Percentiles rank a stretch among this genome's conserved stretches.
Conservation (phyloP, 345 rosid genomes). For the Syzygium grande region DNA sequence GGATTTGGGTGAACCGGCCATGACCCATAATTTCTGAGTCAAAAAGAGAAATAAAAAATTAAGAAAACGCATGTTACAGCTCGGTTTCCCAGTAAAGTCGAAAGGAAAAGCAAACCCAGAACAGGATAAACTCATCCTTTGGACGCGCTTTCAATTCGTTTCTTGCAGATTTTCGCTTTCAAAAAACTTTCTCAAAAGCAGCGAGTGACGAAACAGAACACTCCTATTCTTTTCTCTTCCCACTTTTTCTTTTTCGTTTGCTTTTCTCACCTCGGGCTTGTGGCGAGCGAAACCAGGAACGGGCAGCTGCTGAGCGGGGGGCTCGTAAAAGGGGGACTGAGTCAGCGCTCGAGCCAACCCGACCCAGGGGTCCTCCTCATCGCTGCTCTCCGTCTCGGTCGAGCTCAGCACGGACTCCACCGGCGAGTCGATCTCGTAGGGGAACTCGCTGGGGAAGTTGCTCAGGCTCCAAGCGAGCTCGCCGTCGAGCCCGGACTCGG, state of each 20-base stretch:
- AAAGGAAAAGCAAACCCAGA: not conserved
- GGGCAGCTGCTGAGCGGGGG: slow-evolving; percentile 24
- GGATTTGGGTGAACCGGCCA: slow-evolving; percentile 65
- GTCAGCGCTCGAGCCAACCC: slow-evolving; percentile 58
- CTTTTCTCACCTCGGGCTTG: slow-evolving; percentile 26
- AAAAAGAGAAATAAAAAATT: not conserved
- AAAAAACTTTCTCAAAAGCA: not conserved
- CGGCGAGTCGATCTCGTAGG: slow-evolving; percentile 55
- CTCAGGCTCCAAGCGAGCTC: not conserved
- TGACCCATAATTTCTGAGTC: slow-evolving; percentile 14
- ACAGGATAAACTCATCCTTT: not conserved
- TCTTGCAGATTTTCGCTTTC: not conserved
- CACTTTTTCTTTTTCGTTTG: too few relatives aligned
- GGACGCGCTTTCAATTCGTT: not conserved
- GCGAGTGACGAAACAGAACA: not conserved
- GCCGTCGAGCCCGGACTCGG: slow-evolving; percentile 6
- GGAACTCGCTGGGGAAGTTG: slow-evolving; percentile 50
- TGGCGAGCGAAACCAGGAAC: slow-evolving; percentile 9
- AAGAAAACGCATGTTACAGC: not conserved
- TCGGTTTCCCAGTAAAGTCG: not conserved
- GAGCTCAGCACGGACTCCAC: slow-evolving; percentile 40
- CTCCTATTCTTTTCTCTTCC: not conserved
- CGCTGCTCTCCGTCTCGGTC: slow-evolving; percentile 55
- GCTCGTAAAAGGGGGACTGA: slow-evolving; percentile 19
- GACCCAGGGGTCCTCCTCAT: slow-evolving; percentile 59